phyloP scores from a whole-genome alignment of 2,329 filamentous ascomycete genomes.

The Aureobasidium lini region DNA sequence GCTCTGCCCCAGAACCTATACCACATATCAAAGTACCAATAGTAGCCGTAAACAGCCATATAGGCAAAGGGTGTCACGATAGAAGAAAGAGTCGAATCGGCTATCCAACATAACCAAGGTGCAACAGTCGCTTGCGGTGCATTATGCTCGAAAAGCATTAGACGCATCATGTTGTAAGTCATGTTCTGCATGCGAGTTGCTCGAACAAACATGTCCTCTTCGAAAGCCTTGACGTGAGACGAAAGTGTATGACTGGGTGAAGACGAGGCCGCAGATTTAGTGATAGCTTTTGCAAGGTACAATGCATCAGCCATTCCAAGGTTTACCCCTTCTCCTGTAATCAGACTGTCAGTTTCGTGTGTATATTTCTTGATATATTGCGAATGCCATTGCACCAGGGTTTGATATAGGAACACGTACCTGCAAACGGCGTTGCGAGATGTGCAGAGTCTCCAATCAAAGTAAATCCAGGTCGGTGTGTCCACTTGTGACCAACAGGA shows the following conservation, averaged over 20 bases:
- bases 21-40: conserved; percentile 15
- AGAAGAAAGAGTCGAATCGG: conserved; percentile 19
- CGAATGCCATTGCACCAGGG: no score
- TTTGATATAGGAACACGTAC: neutral
- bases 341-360: no score
- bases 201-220: conserved; percentile 32
- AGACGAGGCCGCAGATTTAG: conserved; percentile 18
- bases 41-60: conserved; percentile 24
- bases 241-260: conserved; percentile 20
- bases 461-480: conserved; percentile 31
- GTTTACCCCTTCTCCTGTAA: conserved; percentile 31
- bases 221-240: conserved; percentile 25
- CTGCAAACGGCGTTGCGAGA: conserved; percentile 30
- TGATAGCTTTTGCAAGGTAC: conserved; percentile 28
- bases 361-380: no score
- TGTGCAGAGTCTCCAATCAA: conserved; percentile 37
- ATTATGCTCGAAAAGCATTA: conserved; percentile 43
- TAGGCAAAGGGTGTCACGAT: conserved; percentile 17
- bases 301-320: conserved; percentile 31
- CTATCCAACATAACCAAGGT: conserved; percentile 23
- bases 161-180: conserved; percentile 39
- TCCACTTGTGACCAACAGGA: conserved; percentile 32
- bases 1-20: neutral
- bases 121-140: conserved; percentile 40
- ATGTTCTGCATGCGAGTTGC: conserved; percentile 28